Evolutionary conservation across 768 basidiomycete species (phyloP).

Genomic region (Tulasnella sp.): DNA sequence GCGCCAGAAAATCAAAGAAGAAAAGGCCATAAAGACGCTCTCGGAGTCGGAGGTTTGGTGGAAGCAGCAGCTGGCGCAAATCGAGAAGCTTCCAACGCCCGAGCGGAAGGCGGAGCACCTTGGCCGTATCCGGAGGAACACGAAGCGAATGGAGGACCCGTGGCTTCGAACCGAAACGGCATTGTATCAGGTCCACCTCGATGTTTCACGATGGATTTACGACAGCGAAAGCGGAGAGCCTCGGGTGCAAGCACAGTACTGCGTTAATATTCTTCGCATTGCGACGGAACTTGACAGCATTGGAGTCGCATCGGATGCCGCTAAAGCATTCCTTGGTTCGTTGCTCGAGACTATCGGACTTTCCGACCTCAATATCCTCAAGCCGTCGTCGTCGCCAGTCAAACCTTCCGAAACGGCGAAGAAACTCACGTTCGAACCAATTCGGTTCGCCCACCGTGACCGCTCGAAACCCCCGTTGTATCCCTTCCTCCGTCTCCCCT

Average conservation of each 20-base stretch:
- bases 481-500: conserved; percentile 53
- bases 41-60: conserved; percentile 51
- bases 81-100: conserved; percentile 37
- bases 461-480: conserved; percentile 41
- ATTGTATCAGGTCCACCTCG: conserved; percentile 52
- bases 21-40: conserved; percentile 44
- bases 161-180: conserved; percentile 50
- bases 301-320: conserved; percentile 36
- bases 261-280: conserved; percentile 47
- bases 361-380: conserved; percentile 36
- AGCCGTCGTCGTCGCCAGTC: neutral
- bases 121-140: conserved; percentile 42
- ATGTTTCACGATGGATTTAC: conserved; percentile 51
- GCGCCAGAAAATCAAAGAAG: conserved; percentile 44
- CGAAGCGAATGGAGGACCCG: conserved; percentile 43
- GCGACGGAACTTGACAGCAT: conserved; percentile 40
- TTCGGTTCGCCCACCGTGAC: conserved; percentile 31
- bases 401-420: neutral
- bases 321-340: neutral
- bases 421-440: neutral
- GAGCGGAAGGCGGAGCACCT: conserved; percentile 36
- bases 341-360: conserved; percentile 50
- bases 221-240: conserved; percentile 41
- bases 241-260: conserved; percentile 45
- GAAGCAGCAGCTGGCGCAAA: conserved; percentile 44